These are phyloP conservation scores for Macaranga tanarius DNA, from an alignment of 441 rosid species.

Conservation along the genomic window DNA sequence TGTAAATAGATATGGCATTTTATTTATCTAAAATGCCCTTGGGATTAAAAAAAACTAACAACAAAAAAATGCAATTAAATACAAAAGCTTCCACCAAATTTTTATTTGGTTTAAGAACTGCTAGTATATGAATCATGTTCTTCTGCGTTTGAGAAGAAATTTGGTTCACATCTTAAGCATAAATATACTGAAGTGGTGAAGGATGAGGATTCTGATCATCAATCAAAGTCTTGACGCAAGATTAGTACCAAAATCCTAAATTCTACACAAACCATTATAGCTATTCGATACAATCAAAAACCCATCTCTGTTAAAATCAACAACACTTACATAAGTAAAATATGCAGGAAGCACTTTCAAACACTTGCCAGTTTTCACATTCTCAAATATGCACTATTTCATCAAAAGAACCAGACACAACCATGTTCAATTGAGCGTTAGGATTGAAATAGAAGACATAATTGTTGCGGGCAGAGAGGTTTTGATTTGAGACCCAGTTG, in stretches of 20 bases:
- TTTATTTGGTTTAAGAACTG: no score
- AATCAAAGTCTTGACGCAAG: constrained; percentile 80
- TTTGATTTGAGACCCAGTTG: constrained; percentile 54
- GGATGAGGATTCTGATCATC: constrained; percentile 93
- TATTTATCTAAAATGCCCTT: no score
- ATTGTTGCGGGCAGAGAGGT: constrained; percentile 75
- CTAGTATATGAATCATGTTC: no score
- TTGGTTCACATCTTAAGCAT: no score
- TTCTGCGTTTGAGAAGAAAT: no score
- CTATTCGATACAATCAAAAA: constrained; percentile 81
- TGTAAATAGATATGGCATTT: no score
- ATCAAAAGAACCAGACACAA: constrained; percentile 84
- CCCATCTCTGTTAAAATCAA: constrained; percentile 81
- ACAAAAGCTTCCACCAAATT: no score
- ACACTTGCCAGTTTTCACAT: constrained; percentile 76
- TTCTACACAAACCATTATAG: constrained; percentile 82
- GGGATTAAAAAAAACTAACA: no score
- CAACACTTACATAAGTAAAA: constrained; percentile 80
- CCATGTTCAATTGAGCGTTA: constrained; percentile 81
- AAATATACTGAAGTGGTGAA: no score
- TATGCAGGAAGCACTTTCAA: constrained; percentile 93
- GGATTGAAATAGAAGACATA: constrained; percentile 76
- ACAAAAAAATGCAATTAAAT: no score
- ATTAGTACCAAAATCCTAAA: constrained; percentile 87
- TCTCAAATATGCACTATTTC: constrained; percentile 95